phyloP scores from a whole-genome alignment of 495 filamentous ascomycete species.

The Penicillium bovifimosum region DNA sequence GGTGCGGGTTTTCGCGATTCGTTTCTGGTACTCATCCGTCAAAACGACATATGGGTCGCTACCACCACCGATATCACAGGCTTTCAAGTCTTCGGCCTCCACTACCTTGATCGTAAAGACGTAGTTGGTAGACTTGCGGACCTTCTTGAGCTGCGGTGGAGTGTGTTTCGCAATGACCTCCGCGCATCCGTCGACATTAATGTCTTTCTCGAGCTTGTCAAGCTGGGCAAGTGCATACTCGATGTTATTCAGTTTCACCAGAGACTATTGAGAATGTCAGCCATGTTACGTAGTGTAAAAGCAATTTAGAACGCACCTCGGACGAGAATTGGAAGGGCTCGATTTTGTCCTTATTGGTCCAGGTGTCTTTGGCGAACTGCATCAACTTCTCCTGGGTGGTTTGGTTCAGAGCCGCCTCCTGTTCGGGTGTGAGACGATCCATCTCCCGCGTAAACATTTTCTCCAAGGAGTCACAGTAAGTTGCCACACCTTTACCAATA shows the following conservation, averaged over 20 bases:
- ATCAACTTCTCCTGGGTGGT: slow-evolving; percentile 88
- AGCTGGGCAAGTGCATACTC: slow-evolving; percentile 87
- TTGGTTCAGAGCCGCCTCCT: slow-evolving; percentile 69
- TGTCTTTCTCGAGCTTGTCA: slow-evolving; percentile 80
- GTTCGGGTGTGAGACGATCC: slow-evolving; percentile 82
- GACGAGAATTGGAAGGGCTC: slow-evolving; percentile 98
- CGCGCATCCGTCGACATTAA: slow-evolving; percentile 92
- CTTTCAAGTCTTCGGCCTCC: slow-evolving; percentile 96
- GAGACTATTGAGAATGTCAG: slow-evolving; percentile 53
- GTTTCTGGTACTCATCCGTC: slow-evolving; percentile 95
- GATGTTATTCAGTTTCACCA: slow-evolving; percentile 97
- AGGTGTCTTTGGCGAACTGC: slow-evolving; percentile 91
- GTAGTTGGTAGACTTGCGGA: slow-evolving; percentile 68
- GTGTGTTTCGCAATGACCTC: slow-evolving; percentile 66
- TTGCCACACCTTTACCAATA: slow-evolving; percentile 73
- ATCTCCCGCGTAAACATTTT: slow-evolving; percentile 84
- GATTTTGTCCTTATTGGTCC: slow-evolving; percentile 86
- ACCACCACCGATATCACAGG: slow-evolving; percentile 88
- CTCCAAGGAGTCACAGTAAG: slow-evolving; percentile 90
- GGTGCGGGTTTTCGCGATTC: slow-evolving; percentile 90
- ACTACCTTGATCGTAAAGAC: slow-evolving; percentile 99
- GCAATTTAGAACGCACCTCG: slow-evolving; percentile 54
- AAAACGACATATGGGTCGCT: slow-evolving; percentile 98
- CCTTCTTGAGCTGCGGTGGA: slow-evolving; percentile 50
- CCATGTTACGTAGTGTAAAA: slow-evolving; percentile 1